A percentile compares a stretch with the other conserved stretches of the same genome.
Conservation (phyloP, 805 yeast genomes). For the Candida awuae region DNA sequence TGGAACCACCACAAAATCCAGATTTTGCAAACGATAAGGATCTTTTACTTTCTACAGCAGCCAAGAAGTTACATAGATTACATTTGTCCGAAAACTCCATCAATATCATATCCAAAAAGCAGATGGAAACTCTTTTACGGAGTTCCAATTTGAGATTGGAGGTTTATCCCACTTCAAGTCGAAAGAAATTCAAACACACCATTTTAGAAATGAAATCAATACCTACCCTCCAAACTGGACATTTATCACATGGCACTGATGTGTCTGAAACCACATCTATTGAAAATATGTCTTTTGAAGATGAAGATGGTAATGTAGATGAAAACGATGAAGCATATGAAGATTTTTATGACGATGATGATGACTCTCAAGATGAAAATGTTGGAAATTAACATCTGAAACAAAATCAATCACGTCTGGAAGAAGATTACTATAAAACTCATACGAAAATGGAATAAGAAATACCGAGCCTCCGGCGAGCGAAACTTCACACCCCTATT, state of each 20-base stretch:
- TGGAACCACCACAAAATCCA: conserved; percentile 17
- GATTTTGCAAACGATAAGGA: conserved; percentile 3
- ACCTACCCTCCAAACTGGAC: no score
- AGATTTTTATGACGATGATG: not conserved
- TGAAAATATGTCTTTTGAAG: conserved; percentile 8
- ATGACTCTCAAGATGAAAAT: no score
- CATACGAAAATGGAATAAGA: no score
- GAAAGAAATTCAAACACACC: not conserved
- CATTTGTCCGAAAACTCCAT: not conserved
- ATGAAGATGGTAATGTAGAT: conserved; percentile 7
- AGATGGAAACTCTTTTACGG: not conserved
- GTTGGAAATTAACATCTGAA: no score
- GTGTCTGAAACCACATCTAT: conserved; percentile 8
- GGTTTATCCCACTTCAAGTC: not conserved
- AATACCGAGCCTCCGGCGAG: no score
- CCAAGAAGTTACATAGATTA: conserved; percentile 4
- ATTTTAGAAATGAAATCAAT: not conserved
- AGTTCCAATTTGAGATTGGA: not conserved
- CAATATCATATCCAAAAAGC: not conserved
- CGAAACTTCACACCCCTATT: no score
- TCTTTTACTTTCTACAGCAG: not conserved
- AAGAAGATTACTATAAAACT: no score
- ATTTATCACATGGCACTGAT: no score
- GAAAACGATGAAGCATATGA: conserved; percentile 1
- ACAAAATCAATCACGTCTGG: no score